A percentile compares a stretch with the other conserved stretches of the same genome.
These are phyloP conservation scores for Podospora sp. DNA, from an alignment of 495 filamentous ascomycete genomes.

Conservation along the genomic window DNA sequence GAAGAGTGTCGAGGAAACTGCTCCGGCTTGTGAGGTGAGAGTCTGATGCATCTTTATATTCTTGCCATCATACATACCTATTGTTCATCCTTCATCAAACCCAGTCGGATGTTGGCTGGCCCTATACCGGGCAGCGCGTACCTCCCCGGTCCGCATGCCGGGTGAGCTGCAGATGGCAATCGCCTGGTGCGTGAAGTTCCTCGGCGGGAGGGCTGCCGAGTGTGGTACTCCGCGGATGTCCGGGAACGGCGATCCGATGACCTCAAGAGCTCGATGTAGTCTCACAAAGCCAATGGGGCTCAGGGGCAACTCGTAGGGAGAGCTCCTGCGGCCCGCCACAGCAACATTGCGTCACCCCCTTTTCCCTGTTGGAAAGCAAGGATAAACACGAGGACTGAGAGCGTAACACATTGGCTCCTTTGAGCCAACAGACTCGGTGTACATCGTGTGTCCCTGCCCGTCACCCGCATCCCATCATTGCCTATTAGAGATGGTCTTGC, in stretches of 20 bases:
- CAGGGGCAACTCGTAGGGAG: neutral
- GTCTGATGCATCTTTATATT: neutral
- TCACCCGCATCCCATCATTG: neutral
- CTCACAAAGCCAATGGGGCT: neutral
- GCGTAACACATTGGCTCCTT: neutral
- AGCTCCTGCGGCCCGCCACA: neutral
- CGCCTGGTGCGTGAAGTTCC: neutral
- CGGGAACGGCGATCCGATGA: neutral
- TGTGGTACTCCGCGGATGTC: neutral
- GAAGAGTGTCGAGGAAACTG: neutral
- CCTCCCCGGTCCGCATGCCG: neutral
- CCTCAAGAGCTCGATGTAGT: neutral
- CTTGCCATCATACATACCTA: neutral
- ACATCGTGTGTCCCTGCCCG: neutral
- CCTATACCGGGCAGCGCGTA: too few relatives aligned
- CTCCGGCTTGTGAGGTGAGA: neutral
- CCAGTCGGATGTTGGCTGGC: neutral
- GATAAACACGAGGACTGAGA: neutral
- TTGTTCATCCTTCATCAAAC: too few relatives aligned
- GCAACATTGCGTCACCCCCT: neutral
- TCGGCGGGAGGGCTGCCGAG: neutral
- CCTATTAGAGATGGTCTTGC: neutral
- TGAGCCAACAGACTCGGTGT: neutral
- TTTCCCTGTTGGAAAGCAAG: neutral
- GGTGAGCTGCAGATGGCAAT: neutral